Base-by-base conservation (phyloP, 2,329 filamentous ascomycete genomes). In the Aspergillus latus region DNA sequence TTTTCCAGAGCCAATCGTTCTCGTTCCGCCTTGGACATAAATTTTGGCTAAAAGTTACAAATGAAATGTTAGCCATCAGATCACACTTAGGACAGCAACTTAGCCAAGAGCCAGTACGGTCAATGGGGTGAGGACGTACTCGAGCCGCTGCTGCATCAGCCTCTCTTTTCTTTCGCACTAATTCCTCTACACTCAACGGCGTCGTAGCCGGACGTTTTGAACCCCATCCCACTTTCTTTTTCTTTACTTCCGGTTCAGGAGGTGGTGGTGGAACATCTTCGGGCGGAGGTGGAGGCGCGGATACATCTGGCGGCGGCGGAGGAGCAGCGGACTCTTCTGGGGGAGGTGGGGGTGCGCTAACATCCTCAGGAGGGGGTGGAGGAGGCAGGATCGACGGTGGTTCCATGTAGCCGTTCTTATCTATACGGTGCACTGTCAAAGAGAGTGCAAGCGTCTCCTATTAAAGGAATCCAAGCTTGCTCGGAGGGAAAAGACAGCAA, bases 131-230 rank as follows among this genome's bases (percentile, higher is more conserved):
- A 64, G 54, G 62, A 61, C 73, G 64, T 76, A 84, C 82, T 76
- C 94, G 96, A 54, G 90, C 84, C 8, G 90, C 88, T 13, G 88
- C 90, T 36, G 88, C 89, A 74, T 94, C 90, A 29, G 89, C 88
- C 59, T 90, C 90, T 69, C 89, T 90, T 80, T 95, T 95, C 76
- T 92, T 88, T 63, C 86, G 85, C 21, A 96, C 76, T 4, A 96
- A 82, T 65, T 96, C 89, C 73, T 96, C 92, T 55, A 96, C 87
- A 69, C 90, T 92, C 47, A 96, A 78, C 7, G 89, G 89, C 5
- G 71, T 69, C 3, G 65, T 56, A 5, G 69, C 60, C 46, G 71
- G 66, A 67, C 74, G 60, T 62, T 76, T 75, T 58, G 74, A 51
- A 44, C 78, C 79, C 79, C 79, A 83, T 63, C 82, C 81, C 50